phyloP scores from a whole-genome alignment of 75 land plant genomes.

The Pinus taeda region DNA sequence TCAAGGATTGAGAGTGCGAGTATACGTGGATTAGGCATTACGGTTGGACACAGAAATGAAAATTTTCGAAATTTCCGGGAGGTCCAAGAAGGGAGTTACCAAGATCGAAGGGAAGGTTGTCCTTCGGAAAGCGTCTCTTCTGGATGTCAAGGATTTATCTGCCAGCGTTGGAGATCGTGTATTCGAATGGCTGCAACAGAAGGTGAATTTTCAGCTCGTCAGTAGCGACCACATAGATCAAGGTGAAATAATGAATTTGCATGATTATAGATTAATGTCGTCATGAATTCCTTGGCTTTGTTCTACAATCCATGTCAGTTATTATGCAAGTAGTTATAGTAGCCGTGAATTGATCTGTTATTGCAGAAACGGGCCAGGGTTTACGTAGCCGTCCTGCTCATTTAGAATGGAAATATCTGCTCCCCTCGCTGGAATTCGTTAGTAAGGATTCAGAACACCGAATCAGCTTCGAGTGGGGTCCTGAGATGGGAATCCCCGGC shows the following conservation, averaged over 20 bases:
- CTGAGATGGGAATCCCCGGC: too few relatives aligned
- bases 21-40: not conserved
- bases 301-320: too few relatives aligned
- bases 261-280: too few relatives aligned
- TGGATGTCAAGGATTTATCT: not conserved
- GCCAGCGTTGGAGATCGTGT: not conserved
- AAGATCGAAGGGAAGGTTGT: not conserved
- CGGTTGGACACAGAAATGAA: too few relatives aligned
- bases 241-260: too few relatives aligned
- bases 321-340: not conserved
- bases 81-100: too few relatives aligned
- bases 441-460: not conserved
- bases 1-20: too few relatives aligned
- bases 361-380: slow-evolving; percentile 13
- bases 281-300: too few relatives aligned
- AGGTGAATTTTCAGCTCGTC: not conserved
- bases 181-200: not conserved
- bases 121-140: not conserved
- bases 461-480: slow-evolving; percentile 17
- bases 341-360: not conserved
- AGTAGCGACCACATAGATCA: not conserved
- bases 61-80: too few relatives aligned
- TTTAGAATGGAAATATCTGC: not conserved
- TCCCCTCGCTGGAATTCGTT: not conserved
- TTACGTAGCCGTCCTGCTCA: slow-evolving; percentile 2